Base-by-base conservation (phyloP, 2,329 filamentous ascomycete species). In the Trichoderma oligosporum region DNA sequence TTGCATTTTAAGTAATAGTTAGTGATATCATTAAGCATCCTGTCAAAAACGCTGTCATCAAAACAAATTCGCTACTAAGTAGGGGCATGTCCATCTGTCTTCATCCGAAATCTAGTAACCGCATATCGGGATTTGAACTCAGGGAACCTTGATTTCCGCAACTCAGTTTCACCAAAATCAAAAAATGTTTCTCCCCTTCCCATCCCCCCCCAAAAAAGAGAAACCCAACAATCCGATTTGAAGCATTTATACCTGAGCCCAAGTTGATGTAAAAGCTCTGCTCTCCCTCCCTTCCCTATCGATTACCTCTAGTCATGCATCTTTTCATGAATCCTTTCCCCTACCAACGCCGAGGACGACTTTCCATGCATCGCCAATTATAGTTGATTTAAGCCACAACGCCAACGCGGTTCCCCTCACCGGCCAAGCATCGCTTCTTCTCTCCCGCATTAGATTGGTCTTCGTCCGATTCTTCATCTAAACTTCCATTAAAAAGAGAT, bases 401-500 rank as follows among this genome's bases (percentile, higher is more conserved):
- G 1, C 69, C 68, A 12, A 72, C 60, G 0, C 63, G 62, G 4
- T 66, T 61, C 3, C 68, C 66, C 47, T 72, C 67, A 3, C 25
- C 51, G 2, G 59, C 63, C 4, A 73, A 53, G 47, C 70, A 67
- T n/a, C 67, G 65, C 54, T 68, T 71, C 66, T 75, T 75, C 4
- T 63, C 67, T 12, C 61, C 58, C 5, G 69, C 31, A 4, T 35
- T 29, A 16, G 65, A 59, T 16, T 63, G 61, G 27, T 74, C 71
- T 25, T 72, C 66, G 9, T 70, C 68, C 0, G 67, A 64, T 8
- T 70, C 70, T 25, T 73, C 71, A 16, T 77, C 74, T 36, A 76
- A 75, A 61, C 74, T 76, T 52, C 67, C 69, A 59, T 74, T 73
- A 9, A 75, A 65, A 29, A 74, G 68, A 46, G 76, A 72, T 3